Percentiles rank a stretch among this genome's conserved stretches.
Conservation (phyloP, 495 filamentous ascomycete genomes). For the Trichoderma orchidacearum region DNA sequence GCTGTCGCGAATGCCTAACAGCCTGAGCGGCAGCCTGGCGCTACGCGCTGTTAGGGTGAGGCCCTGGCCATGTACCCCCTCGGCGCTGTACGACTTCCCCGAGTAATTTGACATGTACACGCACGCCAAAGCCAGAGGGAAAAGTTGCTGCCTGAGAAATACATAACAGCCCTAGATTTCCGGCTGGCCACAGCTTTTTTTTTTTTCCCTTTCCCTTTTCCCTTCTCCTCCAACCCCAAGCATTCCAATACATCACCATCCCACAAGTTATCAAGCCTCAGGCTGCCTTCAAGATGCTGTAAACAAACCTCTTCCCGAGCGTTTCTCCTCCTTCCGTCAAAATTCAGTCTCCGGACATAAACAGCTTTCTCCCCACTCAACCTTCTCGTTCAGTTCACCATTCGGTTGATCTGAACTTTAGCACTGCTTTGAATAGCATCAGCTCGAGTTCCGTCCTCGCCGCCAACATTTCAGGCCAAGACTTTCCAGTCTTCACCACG, state of each 20-base stretch:
- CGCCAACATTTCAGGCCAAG: constrained; percentile 37
- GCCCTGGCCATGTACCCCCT: background rate
- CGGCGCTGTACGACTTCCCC: background rate
- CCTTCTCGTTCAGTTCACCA: constrained; percentile 30
- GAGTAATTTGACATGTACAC: too few species aligned
- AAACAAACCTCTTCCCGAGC: constrained; percentile 12
- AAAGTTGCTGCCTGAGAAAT: constrained; percentile 21
- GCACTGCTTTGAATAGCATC: constrained; percentile 32
- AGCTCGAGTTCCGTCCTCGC: constrained; percentile 31
- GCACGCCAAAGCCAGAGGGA: too few species aligned
- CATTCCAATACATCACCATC: background rate
- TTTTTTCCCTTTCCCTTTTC: constrained; percentile 7
- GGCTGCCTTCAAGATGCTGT: constrained; percentile 24
- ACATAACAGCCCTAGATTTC: constrained; percentile 13
- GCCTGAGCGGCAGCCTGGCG: background rate
- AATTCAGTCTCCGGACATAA: constrained; percentile 28
- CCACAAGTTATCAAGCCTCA: constrained; percentile 6
- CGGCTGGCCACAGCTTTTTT: too few species aligned
- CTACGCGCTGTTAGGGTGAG: background rate
- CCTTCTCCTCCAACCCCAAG: constrained; percentile 13
- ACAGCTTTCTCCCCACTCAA: constrained; percentile 28
- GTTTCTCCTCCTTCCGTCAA: constrained; percentile 16
- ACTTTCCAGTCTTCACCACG: constrained; percentile 46
- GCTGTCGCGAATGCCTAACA: background rate
- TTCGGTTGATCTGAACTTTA: constrained; percentile 41